Percentiles rank a stretch among this genome's conserved stretches.
phyloP scores from a whole-genome alignment of 192 early-diverging fungal species.

The Backusella sp. region DNA sequence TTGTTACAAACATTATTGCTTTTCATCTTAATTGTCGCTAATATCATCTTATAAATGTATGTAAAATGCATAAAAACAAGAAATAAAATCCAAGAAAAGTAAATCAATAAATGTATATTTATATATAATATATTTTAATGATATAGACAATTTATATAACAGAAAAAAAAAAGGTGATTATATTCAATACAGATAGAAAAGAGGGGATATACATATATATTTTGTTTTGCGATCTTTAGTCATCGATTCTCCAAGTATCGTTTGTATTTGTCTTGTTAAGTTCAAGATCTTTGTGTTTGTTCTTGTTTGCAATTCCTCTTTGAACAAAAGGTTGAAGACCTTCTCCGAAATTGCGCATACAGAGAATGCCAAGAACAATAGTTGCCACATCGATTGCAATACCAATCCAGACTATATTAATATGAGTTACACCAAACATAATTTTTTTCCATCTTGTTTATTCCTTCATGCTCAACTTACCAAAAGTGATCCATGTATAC shows the following conservation, averaged over 20 bases:
- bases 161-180: background rate
- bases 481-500: conserved; percentile 38
- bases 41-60: background rate
- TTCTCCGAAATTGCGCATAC: conserved; percentile 35
- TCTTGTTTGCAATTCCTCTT: conserved; percentile 16
- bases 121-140: background rate
- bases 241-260: conserved; percentile 33
- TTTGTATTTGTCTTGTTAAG: conserved; percentile 22
- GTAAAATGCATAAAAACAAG: background rate
- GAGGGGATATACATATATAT: background rate
- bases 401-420: conserved; percentile 20
- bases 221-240: conserved; percentile 6
- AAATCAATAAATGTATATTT: background rate
- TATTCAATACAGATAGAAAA: conserved; percentile 7
- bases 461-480: conserved; percentile 20
- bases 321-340: conserved; percentile 38
- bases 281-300: conserved; percentile 16
- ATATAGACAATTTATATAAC: background rate
- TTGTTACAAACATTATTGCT: background rate
- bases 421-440: background rate
- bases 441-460: background rate
- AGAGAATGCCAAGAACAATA: conserved; percentile 21
- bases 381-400: conserved; percentile 20
- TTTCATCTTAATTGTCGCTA: background rate
- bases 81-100: background rate